Conservation (phyloP, 768 basidiomycete species). For the Boletus patriciae region DNA sequence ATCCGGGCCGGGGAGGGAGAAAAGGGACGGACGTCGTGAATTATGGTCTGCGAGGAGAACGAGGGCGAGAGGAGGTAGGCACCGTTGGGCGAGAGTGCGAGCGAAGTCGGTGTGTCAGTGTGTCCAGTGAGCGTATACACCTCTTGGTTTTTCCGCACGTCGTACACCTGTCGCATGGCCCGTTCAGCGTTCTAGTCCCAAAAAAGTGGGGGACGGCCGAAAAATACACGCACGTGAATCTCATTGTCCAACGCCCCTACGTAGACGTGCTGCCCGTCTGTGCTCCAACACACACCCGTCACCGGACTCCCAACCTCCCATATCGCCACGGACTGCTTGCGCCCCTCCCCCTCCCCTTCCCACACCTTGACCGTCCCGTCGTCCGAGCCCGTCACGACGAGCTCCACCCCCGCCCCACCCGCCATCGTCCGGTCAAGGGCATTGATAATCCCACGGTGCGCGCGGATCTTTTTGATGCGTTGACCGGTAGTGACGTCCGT, state of each 20-base stretch:
- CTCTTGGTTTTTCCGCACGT: slow-evolving; percentile 81
- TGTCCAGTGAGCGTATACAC: slow-evolving; percentile 83
- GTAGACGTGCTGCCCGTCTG: slow-evolving; percentile 86
- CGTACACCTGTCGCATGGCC: slow-evolving; percentile 64
- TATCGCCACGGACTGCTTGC: slow-evolving; percentile 72
- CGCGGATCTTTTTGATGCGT: slow-evolving; percentile 76
- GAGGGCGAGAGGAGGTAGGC: slow-evolving; percentile 87
- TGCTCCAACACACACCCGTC: slow-evolving; percentile 89
- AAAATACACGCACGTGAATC: slow-evolving; percentile 69
- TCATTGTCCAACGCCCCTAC: slow-evolving; percentile 95
- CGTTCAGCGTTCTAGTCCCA: neutral
- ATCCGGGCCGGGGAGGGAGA: slow-evolving; percentile 79
- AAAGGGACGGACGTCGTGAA: slow-evolving; percentile 94
- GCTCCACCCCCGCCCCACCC: slow-evolving; percentile 78
- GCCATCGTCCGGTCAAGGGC: slow-evolving; percentile 83
- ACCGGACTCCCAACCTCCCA: slow-evolving; percentile 89
- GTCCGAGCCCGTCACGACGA: slow-evolving; percentile 86
- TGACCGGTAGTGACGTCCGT: slow-evolving; percentile 84
- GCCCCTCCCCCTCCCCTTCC: slow-evolving; percentile 87
- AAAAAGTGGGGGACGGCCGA: too few species aligned
- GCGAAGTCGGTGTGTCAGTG: slow-evolving; percentile 89
- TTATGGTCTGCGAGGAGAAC: slow-evolving; percentile 83
- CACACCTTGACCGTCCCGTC: slow-evolving; percentile 91
- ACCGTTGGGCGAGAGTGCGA: slow-evolving; percentile 89
- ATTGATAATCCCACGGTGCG: slow-evolving; percentile 92